Evolutionary conservation across 768 basidiomycete genomes (phyloP).

Genomic region (Xanthoconium purpureum): DNA sequence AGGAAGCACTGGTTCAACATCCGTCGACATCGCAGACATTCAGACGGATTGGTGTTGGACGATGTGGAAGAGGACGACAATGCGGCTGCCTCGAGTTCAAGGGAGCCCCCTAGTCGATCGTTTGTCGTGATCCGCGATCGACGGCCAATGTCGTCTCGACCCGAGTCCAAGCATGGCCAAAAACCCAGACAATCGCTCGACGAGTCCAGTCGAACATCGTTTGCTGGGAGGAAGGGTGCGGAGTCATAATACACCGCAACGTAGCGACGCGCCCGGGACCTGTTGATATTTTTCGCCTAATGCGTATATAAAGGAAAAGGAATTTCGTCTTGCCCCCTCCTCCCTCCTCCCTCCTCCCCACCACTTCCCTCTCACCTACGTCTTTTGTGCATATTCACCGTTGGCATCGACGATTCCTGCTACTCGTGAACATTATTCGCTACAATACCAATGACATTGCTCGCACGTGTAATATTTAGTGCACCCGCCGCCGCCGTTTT

Average conservation of each 20-base stretch:
- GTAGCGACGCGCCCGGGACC: background rate
- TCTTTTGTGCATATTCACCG: constrained; percentile 10
- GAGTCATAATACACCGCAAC: constrained; percentile 20
- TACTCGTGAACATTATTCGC: constrained; percentile 14
- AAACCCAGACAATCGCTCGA: constrained; percentile 30
- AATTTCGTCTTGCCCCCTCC: background rate
- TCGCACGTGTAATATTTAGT: constrained; percentile 30
- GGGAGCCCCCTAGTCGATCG: constrained; percentile 44
- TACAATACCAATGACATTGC: constrained; percentile 25
- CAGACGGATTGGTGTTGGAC: constrained; percentile 46
- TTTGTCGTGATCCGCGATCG: constrained; percentile 71
- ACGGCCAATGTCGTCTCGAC: constrained; percentile 36
- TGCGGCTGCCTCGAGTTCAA: constrained; percentile 31
- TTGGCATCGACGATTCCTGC: constrained; percentile 17
- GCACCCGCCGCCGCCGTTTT: constrained; percentile 18
- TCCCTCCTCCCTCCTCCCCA: background rate
- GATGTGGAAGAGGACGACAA: constrained; percentile 18
- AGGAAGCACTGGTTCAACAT: constrained; percentile 73
- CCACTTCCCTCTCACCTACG: background rate
- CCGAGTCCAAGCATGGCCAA: constrained; percentile 20
- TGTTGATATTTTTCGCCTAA: constrained; percentile 11
- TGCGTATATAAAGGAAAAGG: constrained; percentile 13
- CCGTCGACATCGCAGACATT: constrained; percentile 56
- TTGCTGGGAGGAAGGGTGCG: constrained; percentile 27
- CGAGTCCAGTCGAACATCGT: constrained; percentile 28